Evolutionary conservation across 2,329 filamentous ascomycete genomes (phyloP), one percentile per base, ranked within the genome.

Genomic region (Monilinia aucupariae): DNA sequence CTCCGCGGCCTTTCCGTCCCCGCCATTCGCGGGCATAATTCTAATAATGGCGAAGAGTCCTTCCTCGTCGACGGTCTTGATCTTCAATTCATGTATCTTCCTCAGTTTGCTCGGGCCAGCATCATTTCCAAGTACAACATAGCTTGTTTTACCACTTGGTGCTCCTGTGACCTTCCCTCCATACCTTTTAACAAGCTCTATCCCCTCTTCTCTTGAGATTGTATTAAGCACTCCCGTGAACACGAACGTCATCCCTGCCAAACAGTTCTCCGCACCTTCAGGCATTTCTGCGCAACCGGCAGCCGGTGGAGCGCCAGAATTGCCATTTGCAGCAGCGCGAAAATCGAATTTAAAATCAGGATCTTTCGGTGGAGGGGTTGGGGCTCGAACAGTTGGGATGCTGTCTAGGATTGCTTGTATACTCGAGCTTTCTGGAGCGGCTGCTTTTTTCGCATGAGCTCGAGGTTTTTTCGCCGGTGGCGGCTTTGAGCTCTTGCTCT

Each of bases 41-140:
- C 85, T 82, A 68, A 99, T 96, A 51, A 99, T 82, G 64, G 90
- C 88, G 69, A 96, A 96, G 3, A 99, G 78, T 0, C 94, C 96
- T 68, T 96, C 85, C 74, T 99, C 96, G 70, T 97, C 88, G 72
- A 99, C 97, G 0, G 92, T 96, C 75, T 92, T 97, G 74, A 97
- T 85, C 0, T 85, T 85, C 70, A 89, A 79, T 25, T 91, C 83
- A 63, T 84, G 81, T 69, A 99, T 97, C 69, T 92, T 97, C 68
- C 87, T 81, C 48, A 99, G 80, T 74, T 99, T 99, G 76, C 89
- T 96, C 0, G 94, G 94, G 0, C 94, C 94, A 30, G 96, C 94
- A 74, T 97, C 94, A 32, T 83, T 83, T 50, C 94, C 94, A 3
- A 99, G 82, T 20, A 99, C 90, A 52, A 99, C 92, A 73, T 91